phyloP scores from a whole-genome alignment of 2,329 filamentous ascomycete species.

The Aspergillus udagawae region DNA sequence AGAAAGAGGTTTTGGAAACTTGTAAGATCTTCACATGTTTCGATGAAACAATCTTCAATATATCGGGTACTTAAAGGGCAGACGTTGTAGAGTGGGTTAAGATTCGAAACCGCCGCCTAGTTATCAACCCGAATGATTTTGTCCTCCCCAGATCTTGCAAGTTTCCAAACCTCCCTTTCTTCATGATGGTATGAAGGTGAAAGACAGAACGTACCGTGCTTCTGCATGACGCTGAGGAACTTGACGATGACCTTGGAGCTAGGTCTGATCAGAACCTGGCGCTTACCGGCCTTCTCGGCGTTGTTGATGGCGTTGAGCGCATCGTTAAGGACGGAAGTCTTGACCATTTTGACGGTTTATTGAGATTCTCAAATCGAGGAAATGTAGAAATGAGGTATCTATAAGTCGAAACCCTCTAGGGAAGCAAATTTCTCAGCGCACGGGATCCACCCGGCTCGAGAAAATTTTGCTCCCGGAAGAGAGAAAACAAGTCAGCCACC shows the following conservation, averaged over 20 bases:
- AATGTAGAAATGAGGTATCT: slow-evolving; percentile 37
- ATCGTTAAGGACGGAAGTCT: slow-evolving; percentile 99
- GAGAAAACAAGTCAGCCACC: slow-evolving; percentile 53
- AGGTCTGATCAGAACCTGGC: slow-evolving; percentile 96
- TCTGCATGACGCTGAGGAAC: slow-evolving; percentile 99
- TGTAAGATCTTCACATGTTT: slow-evolving; percentile 83
- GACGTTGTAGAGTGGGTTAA: slow-evolving; percentile 67
- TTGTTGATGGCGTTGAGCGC: slow-evolving; percentile 99
- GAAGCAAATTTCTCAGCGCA: slow-evolving; percentile 4
- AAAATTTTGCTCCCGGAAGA: slow-evolving; percentile 6
- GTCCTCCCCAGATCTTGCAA: slow-evolving; percentile 1
- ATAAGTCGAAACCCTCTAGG: slow-evolving; percentile 8
- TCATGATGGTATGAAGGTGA: neutral
- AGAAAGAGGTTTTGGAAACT: slow-evolving; percentile 66
- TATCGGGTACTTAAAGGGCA: slow-evolving; percentile 99
- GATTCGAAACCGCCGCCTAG: slow-evolving; percentile 90
- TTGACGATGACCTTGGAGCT: slow-evolving; percentile 99
- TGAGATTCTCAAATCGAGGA: slow-evolving; percentile 51
- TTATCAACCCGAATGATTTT: slow-evolving; percentile 90
- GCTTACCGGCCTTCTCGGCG: slow-evolving; percentile 99
- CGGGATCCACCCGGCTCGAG: neutral
- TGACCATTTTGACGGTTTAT: slow-evolving; percentile 85
- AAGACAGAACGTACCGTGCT: slow-evolving; percentile 75
- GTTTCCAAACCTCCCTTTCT: neutral
- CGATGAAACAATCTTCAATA: slow-evolving; percentile 56